phyloP scores from a whole-genome alignment of 2,329 filamentous ascomycete genomes.

The Cordyceps pruinosa region DNA sequence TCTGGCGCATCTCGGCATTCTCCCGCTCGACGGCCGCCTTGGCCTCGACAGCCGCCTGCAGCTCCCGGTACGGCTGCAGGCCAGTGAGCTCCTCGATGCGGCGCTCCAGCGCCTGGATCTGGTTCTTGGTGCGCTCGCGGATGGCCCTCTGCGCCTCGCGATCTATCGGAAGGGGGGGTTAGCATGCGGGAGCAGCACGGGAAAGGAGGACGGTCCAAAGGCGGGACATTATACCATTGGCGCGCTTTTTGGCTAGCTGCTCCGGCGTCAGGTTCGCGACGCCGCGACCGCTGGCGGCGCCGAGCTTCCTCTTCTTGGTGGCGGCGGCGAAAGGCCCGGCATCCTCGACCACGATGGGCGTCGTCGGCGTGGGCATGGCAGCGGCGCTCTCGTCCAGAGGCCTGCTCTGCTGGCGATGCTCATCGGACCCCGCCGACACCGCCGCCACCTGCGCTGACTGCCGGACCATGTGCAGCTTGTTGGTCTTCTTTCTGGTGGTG shows the following conservation, averaged over 20 bases:
- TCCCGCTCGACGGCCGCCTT: conserved; percentile 73
- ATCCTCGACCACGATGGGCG: not conserved
- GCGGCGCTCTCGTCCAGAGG: conserved; percentile 6
- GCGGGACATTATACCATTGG: conserved; percentile 40
- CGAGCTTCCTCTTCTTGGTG: conserved; percentile 39
- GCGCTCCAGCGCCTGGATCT: conserved; percentile 68
- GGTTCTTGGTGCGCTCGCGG: conserved; percentile 70
- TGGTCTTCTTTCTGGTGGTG: not conserved
- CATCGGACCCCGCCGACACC: not conserved
- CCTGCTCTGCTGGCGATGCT: not conserved
- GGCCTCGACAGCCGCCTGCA: conserved; percentile 66
- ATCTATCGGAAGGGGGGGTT: conserved; percentile 41
- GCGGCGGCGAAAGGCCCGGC: not conserved
- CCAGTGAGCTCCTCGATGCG: conserved; percentile 69
- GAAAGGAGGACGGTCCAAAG: not conserved
- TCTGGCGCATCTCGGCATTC: conserved; percentile 68
- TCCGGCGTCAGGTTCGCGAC: conserved; percentile 64
- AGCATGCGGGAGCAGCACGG: not conserved
- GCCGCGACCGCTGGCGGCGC: conserved; percentile 37
- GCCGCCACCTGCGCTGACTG: not conserved
- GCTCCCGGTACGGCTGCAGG: conserved; percentile 76
- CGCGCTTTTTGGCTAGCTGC: conserved; percentile 61
- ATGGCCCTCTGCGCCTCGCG: conserved; percentile 82
- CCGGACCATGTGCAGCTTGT: not conserved
- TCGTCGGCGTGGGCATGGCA: not conserved